phyloP scores from a whole-genome alignment of 768 basidiomycete genomes.

The Pisolithus tinctorius region DNA sequence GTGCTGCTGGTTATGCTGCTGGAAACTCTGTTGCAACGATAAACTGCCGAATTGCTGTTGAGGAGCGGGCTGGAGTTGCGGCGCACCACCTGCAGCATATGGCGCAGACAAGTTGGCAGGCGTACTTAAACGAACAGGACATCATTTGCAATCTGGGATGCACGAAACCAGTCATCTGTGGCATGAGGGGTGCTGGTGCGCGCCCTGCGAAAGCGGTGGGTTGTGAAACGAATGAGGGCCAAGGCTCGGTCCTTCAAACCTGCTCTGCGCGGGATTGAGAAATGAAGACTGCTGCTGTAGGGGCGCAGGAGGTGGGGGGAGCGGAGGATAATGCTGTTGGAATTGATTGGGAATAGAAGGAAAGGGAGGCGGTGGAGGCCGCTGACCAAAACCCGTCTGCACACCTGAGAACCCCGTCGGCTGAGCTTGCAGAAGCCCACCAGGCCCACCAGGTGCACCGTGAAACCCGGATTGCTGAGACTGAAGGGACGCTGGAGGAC shows the following conservation, averaged over 20 bases:
- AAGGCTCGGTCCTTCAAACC: conserved; percentile 13
- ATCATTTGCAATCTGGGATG: conserved; percentile 88
- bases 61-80: conserved; percentile 52
- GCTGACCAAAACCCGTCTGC: conserved; percentile 28
- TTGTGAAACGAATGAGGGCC: conserved; percentile 19
- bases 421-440: conserved; percentile 43
- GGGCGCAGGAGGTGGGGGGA: conserved; percentile 27
- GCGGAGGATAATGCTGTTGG: conserved; percentile 32
- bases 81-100: conserved; percentile 51
- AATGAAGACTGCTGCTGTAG: conserved; percentile 35
- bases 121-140: conserved; percentile 89
- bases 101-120: conserved; percentile 61
- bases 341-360: conserved; percentile 55
- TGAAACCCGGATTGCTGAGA: conserved; percentile 41
- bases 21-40: conserved; percentile 77
- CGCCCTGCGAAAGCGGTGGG: conserved; percentile 44
- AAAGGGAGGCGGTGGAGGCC: conserved; percentile 48
- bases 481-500: conserved; percentile 34
- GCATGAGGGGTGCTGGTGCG: conserved; percentile 42
- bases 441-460: conserved; percentile 22
- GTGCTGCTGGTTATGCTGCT: conserved; percentile 76
- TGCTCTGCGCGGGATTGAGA: conserved; percentile 47
- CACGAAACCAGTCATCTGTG: conserved; percentile 74
- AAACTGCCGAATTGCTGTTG: conserved; percentile 49
- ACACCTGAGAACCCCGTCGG: conserved; percentile 41